Percentiles rank a stretch among this genome's conserved stretches.
Conservation (phyloP, 495 filamentous ascomycete species). For the Aspergillus ostianus region DNA sequence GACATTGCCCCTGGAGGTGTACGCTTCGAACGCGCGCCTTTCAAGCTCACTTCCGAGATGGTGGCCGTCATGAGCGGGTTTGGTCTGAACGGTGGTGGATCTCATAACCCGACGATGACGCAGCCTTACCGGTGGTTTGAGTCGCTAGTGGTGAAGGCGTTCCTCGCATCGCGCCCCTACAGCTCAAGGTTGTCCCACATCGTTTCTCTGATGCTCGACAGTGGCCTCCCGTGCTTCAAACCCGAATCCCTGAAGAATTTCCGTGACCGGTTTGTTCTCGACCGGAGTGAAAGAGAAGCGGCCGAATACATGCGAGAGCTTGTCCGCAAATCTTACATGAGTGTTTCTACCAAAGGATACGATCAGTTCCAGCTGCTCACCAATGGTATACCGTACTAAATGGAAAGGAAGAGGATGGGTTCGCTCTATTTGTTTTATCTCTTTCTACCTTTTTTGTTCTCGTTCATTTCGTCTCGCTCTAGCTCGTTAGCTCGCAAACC, state of each 20-base stretch:
- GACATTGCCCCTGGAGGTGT: conserved; percentile 97
- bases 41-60: conserved; percentile 98
- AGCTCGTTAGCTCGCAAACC: no score
- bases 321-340: conserved; percentile 82
- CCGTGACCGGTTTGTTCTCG: conserved; percentile 87
- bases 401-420: neutral
- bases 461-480: no score
- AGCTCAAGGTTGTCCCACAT: conserved; percentile 83
- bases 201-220: conserved; percentile 93
- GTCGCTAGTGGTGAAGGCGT: conserved; percentile 92
- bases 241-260: conserved; percentile 92
- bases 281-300: conserved; percentile 90
- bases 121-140: conserved; percentile 96
- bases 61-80: conserved; percentile 94
- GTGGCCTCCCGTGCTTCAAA: conserved; percentile 96
- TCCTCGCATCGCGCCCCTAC: conserved; percentile 86
- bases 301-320: conserved; percentile 90
- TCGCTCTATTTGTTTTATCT: neutral
- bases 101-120: conserved; percentile 58
- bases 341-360: conserved; percentile 86
- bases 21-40: conserved; percentile 94
- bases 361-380: conserved; percentile 97
- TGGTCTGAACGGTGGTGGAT: conserved; percentile 32
- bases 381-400: conserved; percentile 91
- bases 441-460: no score